Base-by-base conservation (phyloP, 108 stramenopile genomes). In the Mayamaea pseudoterrestris region DNA sequence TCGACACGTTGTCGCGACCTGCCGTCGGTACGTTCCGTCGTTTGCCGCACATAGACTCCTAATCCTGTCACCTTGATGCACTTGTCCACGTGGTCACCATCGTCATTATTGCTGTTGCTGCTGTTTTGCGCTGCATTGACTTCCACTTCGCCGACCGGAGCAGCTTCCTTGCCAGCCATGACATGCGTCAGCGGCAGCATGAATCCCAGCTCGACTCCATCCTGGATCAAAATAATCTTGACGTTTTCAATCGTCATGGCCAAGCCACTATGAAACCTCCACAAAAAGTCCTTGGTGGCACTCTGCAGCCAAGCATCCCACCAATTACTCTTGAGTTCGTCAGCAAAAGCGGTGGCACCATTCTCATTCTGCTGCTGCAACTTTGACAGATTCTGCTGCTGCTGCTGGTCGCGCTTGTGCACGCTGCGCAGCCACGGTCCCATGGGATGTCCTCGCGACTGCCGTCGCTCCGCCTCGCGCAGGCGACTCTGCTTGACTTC, bases 261-360 rank as follows among this genome's bases (percentile, higher is more conserved):
- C 8, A 74, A 35, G 1, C 73, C 73, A 0, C 68, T 63, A 55
- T 54, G 65, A 23, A 74, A 64, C 35, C 72, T 50, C 72, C 72
- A 74, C 46, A 74, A 64, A 31, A 74, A 54, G 18, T 61, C 61
- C 1, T 56, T 57, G 2, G 63, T 49, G 13, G 46, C 47, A 22
- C 44, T 44, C 16, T 58, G 58, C 26, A 74, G 20, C 41, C 51
- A 61, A 18, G 40, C 57, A 2, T 65, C 53, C 13, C 68, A 14
- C 29, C 55, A 41, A 9, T 62, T 66, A n/a, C n/a, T n/a, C n/a
- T n/a, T n/a, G n/a, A n/a, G n/a, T n/a, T n/a, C n/a, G n/a, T n/a
- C n/a, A n/a, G n/a, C n/a, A n/a, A n/a, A n/a, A n/a, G n/a, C n/a
- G n/a, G n/a, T n/a, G n/a, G n/a, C n/a, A n/a, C n/a, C n/a, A n/a